Percentiles rank a stretch among this genome's conserved stretches.
Evolutionary conservation across 345 rosid species (phyloP).

Genomic region (Turritis glabra): DNA sequence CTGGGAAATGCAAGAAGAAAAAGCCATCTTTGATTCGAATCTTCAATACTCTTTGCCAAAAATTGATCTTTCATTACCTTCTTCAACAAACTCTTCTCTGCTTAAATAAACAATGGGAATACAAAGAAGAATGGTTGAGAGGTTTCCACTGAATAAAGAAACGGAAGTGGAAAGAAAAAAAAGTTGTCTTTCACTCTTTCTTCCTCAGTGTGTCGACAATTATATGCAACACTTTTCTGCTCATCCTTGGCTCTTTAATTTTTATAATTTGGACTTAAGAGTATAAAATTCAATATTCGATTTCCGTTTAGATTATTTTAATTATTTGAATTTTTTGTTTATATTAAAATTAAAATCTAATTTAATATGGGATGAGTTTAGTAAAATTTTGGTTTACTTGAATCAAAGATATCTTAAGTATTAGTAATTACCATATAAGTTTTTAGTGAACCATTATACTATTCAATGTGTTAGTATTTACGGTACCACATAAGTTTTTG

Average conservation of each 20-base stretch:
- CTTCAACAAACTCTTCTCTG: not conserved
- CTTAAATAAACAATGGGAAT: not conserved
- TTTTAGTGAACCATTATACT: too few species aligned
- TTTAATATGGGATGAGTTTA: too few species aligned
- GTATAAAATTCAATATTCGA: not conserved
- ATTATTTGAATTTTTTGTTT: too few species aligned
- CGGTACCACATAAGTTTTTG: too few species aligned
- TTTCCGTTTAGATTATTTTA: not conserved
- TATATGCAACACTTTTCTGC: conserved; percentile 16
- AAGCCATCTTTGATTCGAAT: conserved; percentile 52
- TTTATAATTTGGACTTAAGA: not conserved
- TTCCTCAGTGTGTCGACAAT: conserved; percentile 19
- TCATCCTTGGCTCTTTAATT: not conserved
- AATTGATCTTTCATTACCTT: conserved; percentile 40
- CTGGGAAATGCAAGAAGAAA: conserved; percentile 49
- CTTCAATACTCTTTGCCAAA: conserved; percentile 14
- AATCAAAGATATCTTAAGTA: too few species aligned
- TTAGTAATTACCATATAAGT: too few species aligned
- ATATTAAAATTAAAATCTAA: too few species aligned
- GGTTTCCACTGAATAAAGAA: conserved; percentile 28
- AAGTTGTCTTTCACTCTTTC: conserved; percentile 11
- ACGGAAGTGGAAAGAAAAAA: conserved; percentile 13
- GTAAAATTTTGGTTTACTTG: too few species aligned
- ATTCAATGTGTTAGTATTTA: too few species aligned
- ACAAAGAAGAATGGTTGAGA: not conserved